A percentile compares a stretch with the other conserved stretches of the same genome.
These are phyloP conservation scores for Solanum ahanhuiri DNA, from an alignment of 257 asterid species.

Conservation along the genomic window DNA sequence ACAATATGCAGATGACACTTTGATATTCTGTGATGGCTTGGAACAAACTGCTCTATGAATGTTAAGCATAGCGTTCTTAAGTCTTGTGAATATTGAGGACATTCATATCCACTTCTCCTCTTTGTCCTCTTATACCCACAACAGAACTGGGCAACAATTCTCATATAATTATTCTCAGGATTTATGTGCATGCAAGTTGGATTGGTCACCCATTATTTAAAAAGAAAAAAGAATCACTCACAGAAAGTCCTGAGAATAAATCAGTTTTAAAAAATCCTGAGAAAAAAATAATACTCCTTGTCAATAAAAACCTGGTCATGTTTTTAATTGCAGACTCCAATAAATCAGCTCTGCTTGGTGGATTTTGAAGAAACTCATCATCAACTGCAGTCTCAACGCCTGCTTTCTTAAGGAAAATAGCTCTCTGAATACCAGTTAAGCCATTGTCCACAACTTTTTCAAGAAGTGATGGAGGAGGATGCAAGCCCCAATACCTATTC, in stretches of 20 bases:
- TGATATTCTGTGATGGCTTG: too few relatives aligned
- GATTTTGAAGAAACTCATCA: conserved; percentile 67
- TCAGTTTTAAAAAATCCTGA: neutral
- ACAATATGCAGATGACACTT: too few relatives aligned
- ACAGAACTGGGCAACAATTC: neutral
- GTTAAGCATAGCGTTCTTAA: neutral
- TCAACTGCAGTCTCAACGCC: conserved; percentile 74
- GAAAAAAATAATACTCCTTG: neutral
- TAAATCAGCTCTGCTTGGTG: conserved; percentile 77
- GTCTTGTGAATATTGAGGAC: neutral
- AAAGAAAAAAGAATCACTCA: neutral
- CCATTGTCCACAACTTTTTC: conserved; percentile 92
- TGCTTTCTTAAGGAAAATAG: conserved; percentile 82
- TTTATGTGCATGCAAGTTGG: neutral
- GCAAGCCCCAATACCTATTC: conserved; percentile 96
- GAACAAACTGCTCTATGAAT: neutral
- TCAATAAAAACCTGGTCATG: conserved; percentile 65
- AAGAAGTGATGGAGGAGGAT: conserved; percentile 92
- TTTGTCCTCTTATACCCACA: neutral
- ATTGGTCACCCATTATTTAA: neutral
- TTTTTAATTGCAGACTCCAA: conserved; percentile 68
- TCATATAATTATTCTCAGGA: neutral
- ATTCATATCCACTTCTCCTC: neutral
- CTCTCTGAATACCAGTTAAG: conserved; percentile 69
- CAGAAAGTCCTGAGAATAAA: neutral